phyloP scores from a whole-genome alignment of 208 protist genomes.

The Trypanosoma melophagium region DNA sequence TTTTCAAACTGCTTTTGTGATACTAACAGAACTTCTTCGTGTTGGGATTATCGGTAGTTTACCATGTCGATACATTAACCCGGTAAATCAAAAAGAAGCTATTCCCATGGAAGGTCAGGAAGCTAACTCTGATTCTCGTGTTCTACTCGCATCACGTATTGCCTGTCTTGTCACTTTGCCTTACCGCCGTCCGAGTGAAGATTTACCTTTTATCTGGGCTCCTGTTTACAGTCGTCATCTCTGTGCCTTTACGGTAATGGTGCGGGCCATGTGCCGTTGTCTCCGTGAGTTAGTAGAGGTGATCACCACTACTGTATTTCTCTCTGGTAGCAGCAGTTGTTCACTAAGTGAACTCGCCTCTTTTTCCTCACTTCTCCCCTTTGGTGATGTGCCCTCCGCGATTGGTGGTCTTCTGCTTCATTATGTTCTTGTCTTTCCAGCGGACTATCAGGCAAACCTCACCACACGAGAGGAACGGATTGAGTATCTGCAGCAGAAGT shows the following conservation, averaged over 20 bases:
- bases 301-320: slow-evolving; percentile 68
- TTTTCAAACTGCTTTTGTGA: slow-evolving; percentile 70
- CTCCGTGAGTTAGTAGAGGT: slow-evolving; percentile 86
- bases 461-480: slow-evolving; percentile 58
- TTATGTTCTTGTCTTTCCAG: slow-evolving; percentile 85
- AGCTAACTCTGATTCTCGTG: slow-evolving; percentile 26
- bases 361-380: slow-evolving; percentile 59
- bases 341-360: slow-evolving; percentile 51
- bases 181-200: slow-evolving; percentile 43
- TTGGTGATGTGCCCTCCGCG: slow-evolving; percentile 65
- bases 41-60: slow-evolving; percentile 53
- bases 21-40: slow-evolving; percentile 73
- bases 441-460: slow-evolving; percentile 74
- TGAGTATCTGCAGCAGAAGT: slow-evolving; percentile 62
- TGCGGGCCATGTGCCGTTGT: slow-evolving; percentile 65
- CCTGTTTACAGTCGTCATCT: slow-evolving; percentile 88
- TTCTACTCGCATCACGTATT: slow-evolving; percentile 76
- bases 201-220: slow-evolving; percentile 57
- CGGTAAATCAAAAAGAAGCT: slow-evolving; percentile 16
- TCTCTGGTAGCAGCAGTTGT: slow-evolving; percentile 64
- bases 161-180: slow-evolving; percentile 70
- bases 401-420: slow-evolving; percentile 82
- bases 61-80: slow-evolving; percentile 48
- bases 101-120: slow-evolving; percentile 24
- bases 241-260: slow-evolving; percentile 81